Evolutionary conservation across 164 flowering plant genomes (phyloP).

Genomic region (Nelumbo lutea): DNA sequence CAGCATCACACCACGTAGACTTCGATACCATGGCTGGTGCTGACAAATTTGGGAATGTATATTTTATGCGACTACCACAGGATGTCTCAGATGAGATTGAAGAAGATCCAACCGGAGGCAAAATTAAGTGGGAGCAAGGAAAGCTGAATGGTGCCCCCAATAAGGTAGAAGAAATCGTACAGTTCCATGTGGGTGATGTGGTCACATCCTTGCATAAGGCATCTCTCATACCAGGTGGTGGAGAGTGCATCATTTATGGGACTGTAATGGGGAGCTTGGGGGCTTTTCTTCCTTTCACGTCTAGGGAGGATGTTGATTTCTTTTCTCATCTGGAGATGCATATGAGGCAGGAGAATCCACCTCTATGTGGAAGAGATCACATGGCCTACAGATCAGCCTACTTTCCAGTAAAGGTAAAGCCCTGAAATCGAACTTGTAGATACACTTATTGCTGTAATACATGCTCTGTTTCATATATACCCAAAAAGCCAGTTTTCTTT

Average conservation of each 20-base stretch:
- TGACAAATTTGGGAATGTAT: conserved; percentile 94
- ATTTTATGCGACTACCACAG: conserved; percentile 87
- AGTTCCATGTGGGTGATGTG: conserved; percentile 94
- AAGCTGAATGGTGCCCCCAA: conserved; percentile 99
- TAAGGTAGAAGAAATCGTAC: conserved; percentile 94
- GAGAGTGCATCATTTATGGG: conserved; percentile 88
- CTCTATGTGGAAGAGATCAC: conserved; percentile 97
- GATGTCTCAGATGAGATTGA: conserved; percentile 98
- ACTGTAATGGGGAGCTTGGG: conserved; percentile 99
- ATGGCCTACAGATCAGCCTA: conserved; percentile 96
- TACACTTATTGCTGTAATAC: neutral
- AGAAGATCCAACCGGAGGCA: conserved; percentile 99
- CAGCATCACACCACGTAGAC: conserved; percentile 84
- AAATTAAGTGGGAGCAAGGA: conserved; percentile 99
- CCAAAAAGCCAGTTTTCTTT: neutral
- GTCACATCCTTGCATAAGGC: conserved; percentile 93
- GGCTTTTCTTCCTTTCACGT: conserved; percentile 86
- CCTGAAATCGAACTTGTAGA: neutral
- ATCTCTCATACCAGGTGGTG: conserved; percentile 94
- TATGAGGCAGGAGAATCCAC: conserved; percentile 96
- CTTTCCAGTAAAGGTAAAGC: conserved; percentile 87
- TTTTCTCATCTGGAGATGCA: conserved; percentile 99
- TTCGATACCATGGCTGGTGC: conserved; percentile 99
- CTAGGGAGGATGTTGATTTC: conserved; percentile 98
- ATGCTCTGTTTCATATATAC: neutral